Percentiles rank a stretch among this genome's conserved stretches.
phyloP scores from a whole-genome alignment of 129 eudicot species.

The Lactuca saligna region DNA sequence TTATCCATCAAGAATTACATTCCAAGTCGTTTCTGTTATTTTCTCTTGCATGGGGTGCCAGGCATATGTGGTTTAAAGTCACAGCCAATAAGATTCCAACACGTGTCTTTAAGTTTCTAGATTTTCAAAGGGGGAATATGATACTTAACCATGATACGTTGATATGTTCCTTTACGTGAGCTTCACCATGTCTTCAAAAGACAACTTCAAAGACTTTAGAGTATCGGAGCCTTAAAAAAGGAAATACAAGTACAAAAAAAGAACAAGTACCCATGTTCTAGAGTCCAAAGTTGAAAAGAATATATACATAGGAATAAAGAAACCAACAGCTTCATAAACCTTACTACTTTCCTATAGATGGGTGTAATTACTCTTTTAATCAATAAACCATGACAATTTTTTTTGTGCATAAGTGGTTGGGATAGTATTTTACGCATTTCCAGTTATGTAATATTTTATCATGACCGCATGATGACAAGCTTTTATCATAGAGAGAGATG shows the following conservation, averaged over 20 bases:
- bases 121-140: slow-evolving; percentile 34
- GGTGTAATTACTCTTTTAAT: not conserved
- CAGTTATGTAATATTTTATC: not conserved
- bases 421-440: too few relatives aligned
- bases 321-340: slow-evolving; percentile 19
- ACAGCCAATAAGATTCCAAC: slow-evolving; percentile 18
- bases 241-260: slow-evolving; percentile 39
- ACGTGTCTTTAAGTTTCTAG: slow-evolving; percentile 23
- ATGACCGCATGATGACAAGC: slow-evolving; percentile 1
- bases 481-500: slow-evolving; percentile 11
- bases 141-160: slow-evolving; percentile 34
- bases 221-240: slow-evolving; percentile 29
- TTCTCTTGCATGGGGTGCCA: slow-evolving; percentile 34
- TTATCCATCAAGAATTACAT: slow-evolving; percentile 45
- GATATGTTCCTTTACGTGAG: slow-evolving; percentile 38
- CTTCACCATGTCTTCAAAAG: slow-evolving; percentile 36
- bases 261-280: slow-evolving; percentile 39
- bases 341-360: not conserved
- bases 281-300: slow-evolving; percentile 40
- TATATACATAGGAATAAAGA: slow-evolving; percentile 27
- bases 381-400: not conserved
- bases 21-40: slow-evolving; percentile 71
- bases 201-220: slow-evolving; percentile 23
- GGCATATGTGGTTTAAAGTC: slow-evolving; percentile 31
- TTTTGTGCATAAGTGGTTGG: not conserved